Percentiles rank a stretch among this genome's conserved stretches.
These are phyloP conservation scores for Microbotryum violaceum DNA, from an alignment of 1,284 basidiomycete genomes.

Conservation along the genomic window DNA sequence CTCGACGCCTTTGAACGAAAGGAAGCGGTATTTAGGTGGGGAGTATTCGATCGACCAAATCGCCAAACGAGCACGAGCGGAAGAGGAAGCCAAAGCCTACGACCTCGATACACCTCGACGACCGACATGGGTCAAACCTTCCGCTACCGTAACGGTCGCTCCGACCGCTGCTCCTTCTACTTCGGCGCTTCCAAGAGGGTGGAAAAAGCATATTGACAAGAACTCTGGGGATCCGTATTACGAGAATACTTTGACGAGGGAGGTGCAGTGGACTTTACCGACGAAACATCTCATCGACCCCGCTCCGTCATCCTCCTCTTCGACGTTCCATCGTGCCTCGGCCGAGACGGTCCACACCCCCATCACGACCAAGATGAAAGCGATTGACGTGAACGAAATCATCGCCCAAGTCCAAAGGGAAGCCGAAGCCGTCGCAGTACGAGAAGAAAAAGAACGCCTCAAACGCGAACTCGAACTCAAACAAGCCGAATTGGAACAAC, in stretches of 20 bases:
- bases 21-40: conserved; percentile 12
- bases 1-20: too few relatives aligned
- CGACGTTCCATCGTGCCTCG: too few relatives aligned
- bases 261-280: conserved; percentile 20
- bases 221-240: conserved; percentile 11
- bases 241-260: conserved; percentile 13
- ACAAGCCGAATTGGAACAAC: conserved; percentile 36
- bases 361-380: too few relatives aligned
- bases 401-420: conserved; percentile 39
- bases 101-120: neutral
- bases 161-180: neutral
- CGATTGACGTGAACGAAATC: conserved; percentile 29
- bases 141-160: conserved; percentile 13
- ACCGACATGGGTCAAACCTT: conserved; percentile 20
- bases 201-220: conserved; percentile 12
- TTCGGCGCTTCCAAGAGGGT: conserved; percentile 15
- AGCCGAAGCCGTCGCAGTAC: conserved; percentile 40
- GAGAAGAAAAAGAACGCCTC: conserved; percentile 37
- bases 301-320: neutral
- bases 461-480: conserved; percentile 19
- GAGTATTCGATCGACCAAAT: conserved; percentile 16
- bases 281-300: neutral
- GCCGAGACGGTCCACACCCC: conserved; percentile 14
- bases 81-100: conserved; percentile 15
- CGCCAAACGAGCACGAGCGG: conserved; percentile 20